These are phyloP conservation scores for Staphylotrichum longicolle DNA, from an alignment of 495 filamentous ascomycete genomes.

Conservation along the genomic window DNA sequence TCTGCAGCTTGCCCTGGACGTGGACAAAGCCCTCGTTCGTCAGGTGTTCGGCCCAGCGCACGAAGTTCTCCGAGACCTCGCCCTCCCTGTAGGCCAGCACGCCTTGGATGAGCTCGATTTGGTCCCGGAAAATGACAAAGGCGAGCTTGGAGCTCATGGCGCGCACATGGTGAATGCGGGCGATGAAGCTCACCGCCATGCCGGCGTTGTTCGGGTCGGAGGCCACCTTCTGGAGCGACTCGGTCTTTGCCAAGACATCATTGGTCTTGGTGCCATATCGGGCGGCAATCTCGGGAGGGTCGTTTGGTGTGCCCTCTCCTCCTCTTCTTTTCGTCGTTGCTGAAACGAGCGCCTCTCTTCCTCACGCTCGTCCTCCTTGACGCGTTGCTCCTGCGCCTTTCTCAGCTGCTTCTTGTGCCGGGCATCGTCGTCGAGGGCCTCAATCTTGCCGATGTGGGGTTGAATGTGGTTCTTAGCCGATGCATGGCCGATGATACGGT, in stretches of 20 bases:
- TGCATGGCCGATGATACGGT: slow-evolving; percentile 44
- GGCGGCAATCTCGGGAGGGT: slow-evolving; percentile 55
- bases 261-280: slow-evolving; percentile 56
- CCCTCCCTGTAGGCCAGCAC: slow-evolving; percentile 59
- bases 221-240: slow-evolving; percentile 23
- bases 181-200: slow-evolving; percentile 72
- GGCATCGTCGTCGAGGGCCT: slow-evolving; percentile 39
- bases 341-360: slow-evolving; percentile 52
- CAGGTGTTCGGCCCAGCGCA: slow-evolving; percentile 80
- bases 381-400: slow-evolving; percentile 47
- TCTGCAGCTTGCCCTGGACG: slow-evolving; percentile 71
- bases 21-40: slow-evolving; percentile 78
- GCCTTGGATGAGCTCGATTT: slow-evolving; percentile 78
- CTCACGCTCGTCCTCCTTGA: slow-evolving; percentile 51
- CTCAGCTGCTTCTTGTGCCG: slow-evolving; percentile 51
- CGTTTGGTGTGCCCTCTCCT: slow-evolving; percentile 43
- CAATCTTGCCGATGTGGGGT: slow-evolving; percentile 48
- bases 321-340: slow-evolving; percentile 47
- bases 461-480: slow-evolving; percentile 49
- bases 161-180: slow-evolving; percentile 80
- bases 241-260: slow-evolving; percentile 33
- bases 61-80: slow-evolving; percentile 71
- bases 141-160: slow-evolving; percentile 82
- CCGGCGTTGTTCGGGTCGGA: slow-evolving; percentile 48
- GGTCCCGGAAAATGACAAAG: slow-evolving; percentile 83